Conservation (phyloP, 495 filamentous ascomycete species). For the Tuber borchii region DNA sequence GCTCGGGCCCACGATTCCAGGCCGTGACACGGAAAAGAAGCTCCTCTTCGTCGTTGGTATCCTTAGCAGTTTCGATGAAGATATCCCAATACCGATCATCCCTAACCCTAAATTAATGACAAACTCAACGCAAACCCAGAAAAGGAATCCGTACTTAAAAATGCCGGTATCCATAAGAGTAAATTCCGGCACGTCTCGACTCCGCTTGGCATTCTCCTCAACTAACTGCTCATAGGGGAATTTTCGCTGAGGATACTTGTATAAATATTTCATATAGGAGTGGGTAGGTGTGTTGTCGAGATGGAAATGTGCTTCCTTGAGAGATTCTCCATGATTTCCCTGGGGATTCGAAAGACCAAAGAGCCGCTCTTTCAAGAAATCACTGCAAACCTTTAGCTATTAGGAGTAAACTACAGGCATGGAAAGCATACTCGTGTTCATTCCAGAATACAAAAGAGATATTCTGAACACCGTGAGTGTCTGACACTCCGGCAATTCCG, state of each 20-base stretch:
- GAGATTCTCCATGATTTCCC: slow-evolving; percentile 90
- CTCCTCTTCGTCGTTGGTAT: slow-evolving; percentile 79
- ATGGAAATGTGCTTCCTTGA: slow-evolving; percentile 96
- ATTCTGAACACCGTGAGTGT: slow-evolving; percentile 82
- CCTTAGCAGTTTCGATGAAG: slow-evolving; percentile 92
- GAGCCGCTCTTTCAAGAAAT: slow-evolving; percentile 86
- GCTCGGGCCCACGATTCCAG: slow-evolving; percentile 88
- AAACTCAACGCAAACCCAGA: neutral
- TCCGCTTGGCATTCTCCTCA: slow-evolving; percentile 70
- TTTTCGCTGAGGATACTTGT: slow-evolving; percentile 87
- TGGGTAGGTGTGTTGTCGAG: slow-evolving; percentile 87
- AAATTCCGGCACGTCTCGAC: slow-evolving; percentile 73
- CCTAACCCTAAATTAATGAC: slow-evolving; percentile 21
- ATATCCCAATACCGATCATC: slow-evolving; percentile 95
- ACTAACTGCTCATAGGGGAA: slow-evolving; percentile 88
- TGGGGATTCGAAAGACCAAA: slow-evolving; percentile 94
- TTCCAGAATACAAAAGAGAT: slow-evolving; percentile 98
- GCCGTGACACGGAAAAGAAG: slow-evolving; percentile 90
- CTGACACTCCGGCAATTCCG: slow-evolving; percentile 91
- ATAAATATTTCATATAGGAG: slow-evolving; percentile 97
- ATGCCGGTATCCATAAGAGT: slow-evolving; percentile 85
- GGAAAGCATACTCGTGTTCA: slow-evolving; percentile 65
- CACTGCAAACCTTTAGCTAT: slow-evolving; percentile 48
- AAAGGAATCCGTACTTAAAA: slow-evolving; percentile 52
- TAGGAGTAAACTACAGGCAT: slow-evolving; percentile 22